These are phyloP conservation scores for Neocucurbitaria cava DNA, from an alignment of 2,329 filamentous ascomycete genomes.

Conservation along the genomic window DNA sequence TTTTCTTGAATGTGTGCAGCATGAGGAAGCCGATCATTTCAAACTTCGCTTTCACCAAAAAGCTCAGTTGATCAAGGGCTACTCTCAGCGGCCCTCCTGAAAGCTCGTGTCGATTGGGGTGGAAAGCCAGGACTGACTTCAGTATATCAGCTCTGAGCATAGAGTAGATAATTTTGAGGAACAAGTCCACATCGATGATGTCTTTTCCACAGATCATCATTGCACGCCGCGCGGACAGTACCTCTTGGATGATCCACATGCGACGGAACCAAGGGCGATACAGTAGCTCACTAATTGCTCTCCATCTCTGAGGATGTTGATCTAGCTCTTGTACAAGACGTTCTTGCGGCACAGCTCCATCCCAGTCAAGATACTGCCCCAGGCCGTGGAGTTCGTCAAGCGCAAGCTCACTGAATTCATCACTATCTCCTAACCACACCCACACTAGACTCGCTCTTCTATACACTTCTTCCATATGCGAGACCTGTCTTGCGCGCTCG, in stretches of 20 bases:
- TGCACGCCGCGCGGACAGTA: slow-evolving; percentile 3
- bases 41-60: slow-evolving; percentile 6
- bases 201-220: slow-evolving; percentile 5
- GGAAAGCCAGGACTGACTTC: slow-evolving; percentile 1
- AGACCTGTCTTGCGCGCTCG: slow-evolving; percentile 12
- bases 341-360: neutral
- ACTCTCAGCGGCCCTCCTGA: neutral
- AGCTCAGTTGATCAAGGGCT: slow-evolving; percentile 1
- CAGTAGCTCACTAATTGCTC: slow-evolving; percentile 6
- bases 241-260: slow-evolving; percentile 12
- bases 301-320: neutral
- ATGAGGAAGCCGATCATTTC: neutral
- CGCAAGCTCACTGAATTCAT: neutral
- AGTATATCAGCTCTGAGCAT: neutral
- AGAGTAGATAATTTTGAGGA: slow-evolving; percentile 6
- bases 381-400: slow-evolving; percentile 6
- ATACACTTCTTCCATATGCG: slow-evolving; percentile 15
- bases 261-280: slow-evolving; percentile 14
- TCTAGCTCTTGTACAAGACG: neutral
- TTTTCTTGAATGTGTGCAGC: neutral
- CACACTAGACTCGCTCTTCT: neutral
- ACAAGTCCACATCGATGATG: slow-evolving; percentile 1
- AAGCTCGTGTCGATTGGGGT: slow-evolving; percentile 3
- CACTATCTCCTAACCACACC: slow-evolving; percentile 5
- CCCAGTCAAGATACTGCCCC: slow-evolving; percentile 1